Percentiles rank a stretch among this genome's conserved stretches.
These are phyloP conservation scores for Kwoniella sp. DNA, from an alignment of 768 basidiomycete genomes.

Conservation along the genomic window DNA sequence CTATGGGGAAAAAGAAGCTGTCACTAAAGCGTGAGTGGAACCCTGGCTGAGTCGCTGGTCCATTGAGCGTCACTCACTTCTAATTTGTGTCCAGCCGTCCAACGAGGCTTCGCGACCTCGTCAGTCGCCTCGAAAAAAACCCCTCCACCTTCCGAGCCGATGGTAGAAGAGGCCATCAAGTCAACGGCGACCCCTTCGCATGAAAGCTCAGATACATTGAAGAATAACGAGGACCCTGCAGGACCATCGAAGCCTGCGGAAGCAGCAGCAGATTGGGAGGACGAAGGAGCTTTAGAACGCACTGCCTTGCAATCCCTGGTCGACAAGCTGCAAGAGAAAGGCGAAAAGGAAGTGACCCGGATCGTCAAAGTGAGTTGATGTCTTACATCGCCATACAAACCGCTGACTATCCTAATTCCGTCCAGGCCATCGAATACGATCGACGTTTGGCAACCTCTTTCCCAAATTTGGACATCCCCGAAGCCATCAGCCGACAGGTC, in stretches of 20 bases:
- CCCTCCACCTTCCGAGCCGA: conserved; percentile 6
- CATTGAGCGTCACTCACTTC: not conserved
- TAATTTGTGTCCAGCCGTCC: conserved; percentile 34
- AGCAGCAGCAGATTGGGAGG: conserved; percentile 26
- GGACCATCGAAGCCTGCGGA: not conserved
- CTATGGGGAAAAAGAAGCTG: conserved; percentile 55
- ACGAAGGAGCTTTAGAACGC: conserved; percentile 43
- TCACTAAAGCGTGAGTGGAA: conserved; percentile 48
- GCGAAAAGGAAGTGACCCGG: conserved; percentile 77
- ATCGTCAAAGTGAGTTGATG: conserved; percentile 65
- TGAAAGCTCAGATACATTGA: not conserved
- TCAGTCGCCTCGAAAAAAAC: conserved; percentile 46
- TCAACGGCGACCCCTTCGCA: not conserved
- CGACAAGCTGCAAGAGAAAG: conserved; percentile 82
- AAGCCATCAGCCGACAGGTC: conserved; percentile 64
- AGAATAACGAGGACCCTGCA: not conserved
- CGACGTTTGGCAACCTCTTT: conserved; percentile 70
- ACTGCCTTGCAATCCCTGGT: conserved; percentile 68
- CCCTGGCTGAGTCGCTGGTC: not conserved
- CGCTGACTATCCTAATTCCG: not conserved
- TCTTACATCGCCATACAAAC: not conserved
- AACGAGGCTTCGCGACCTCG: conserved; percentile 53
- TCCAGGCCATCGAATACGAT: conserved; percentile 77
- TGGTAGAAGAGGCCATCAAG: not conserved
- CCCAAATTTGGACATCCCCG: conserved; percentile 67